phyloP scores from a whole-genome alignment of 192 early-diverging fungal species.

The Rhizophagus prolifer region DNA sequence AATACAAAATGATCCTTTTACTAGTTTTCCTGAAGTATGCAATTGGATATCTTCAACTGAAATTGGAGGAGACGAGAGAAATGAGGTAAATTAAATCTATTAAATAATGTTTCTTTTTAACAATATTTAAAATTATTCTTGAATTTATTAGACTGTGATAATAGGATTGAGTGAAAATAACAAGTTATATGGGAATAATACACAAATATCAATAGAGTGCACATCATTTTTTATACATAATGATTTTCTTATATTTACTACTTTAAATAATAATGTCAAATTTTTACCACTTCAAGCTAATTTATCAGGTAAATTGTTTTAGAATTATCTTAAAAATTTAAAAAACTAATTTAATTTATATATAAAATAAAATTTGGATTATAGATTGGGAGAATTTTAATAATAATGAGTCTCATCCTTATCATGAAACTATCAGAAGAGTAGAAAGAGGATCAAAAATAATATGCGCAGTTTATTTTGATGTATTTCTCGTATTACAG shows the following conservation, averaged over 20 bases:
- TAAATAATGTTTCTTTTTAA: neutral
- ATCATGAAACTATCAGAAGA: conserved; percentile 68
- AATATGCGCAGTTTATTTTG: conserved; percentile 70
- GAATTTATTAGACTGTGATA: conserved; percentile 44
- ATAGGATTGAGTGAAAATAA: conserved; percentile 78
- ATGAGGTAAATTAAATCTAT: conserved; percentile 21
- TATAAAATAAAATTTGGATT: conserved; percentile 8
- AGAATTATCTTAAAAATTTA: neutral
- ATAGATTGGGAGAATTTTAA: conserved; percentile 38
- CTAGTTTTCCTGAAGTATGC: conserved; percentile 43
- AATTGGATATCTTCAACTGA: conserved; percentile 38
- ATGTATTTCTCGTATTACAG: conserved; percentile 71
- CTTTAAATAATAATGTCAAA: conserved; percentile 73
- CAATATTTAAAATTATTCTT: neutral
- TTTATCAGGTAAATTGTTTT: conserved; percentile 5
- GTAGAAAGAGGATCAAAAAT: conserved; percentile 93
- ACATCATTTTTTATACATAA: conserved; percentile 85
- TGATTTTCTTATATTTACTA: conserved; percentile 83
- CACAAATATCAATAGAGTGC: conserved; percentile 69
- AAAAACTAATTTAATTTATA: neutral
- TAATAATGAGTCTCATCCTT: conserved; percentile 46
- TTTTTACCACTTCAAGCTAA: conserved; percentile 53
- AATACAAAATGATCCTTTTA: neutral
- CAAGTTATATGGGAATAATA: conserved; percentile 79
- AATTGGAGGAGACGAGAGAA: conserved; percentile 34